phyloP scores from a whole-genome alignment of 352 stramenopile species.

The Globisporangium middletonii region DNA sequence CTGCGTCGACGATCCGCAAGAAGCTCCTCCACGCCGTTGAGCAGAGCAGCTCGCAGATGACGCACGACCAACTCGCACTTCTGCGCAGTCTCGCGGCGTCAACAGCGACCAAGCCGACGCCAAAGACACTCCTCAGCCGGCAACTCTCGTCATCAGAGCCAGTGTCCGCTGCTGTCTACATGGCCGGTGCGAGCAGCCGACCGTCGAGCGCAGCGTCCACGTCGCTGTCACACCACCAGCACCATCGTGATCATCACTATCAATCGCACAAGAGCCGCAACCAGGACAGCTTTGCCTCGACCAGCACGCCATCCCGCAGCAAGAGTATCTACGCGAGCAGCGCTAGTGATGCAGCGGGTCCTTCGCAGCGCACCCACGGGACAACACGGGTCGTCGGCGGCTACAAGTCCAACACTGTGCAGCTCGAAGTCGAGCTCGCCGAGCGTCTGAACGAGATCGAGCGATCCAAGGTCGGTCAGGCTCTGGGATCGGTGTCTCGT shows the following conservation, averaged over 20 bases:
- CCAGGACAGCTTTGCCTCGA: conserved; percentile 12
- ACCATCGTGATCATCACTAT: background rate
- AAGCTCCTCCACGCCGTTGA: conserved; percentile 58
- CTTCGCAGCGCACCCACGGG: background rate
- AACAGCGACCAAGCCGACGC: conserved; percentile 15
- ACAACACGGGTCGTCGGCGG: conserved; percentile 13
- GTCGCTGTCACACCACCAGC: background rate
- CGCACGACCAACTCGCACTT: conserved; percentile 29
- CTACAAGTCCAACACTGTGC: conserved; percentile 41
- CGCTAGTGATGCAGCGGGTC: background rate
- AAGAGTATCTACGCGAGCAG: background rate
- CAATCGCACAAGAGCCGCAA: background rate
- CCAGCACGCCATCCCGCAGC: background rate
- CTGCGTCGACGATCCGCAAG: conserved; percentile 56
- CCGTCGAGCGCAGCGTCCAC: conserved; percentile 8
- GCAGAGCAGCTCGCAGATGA: conserved; percentile 29
- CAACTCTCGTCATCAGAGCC: conserved; percentile 4
- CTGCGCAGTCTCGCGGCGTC: conserved; percentile 26
- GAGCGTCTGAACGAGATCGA: conserved; percentile 66
- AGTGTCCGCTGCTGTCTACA: background rate
- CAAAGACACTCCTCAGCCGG: conserved; percentile 13
- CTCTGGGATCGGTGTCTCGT: background rate
- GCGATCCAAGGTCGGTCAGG: conserved; percentile 36
- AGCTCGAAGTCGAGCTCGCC: conserved; percentile 60
- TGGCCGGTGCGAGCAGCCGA: background rate